Percentiles rank a stretch among this genome's conserved stretches.
Evolutionary conservation across 2,329 filamentous ascomycete species (phyloP).

Genomic region (Aspergillus caelatus): DNA sequence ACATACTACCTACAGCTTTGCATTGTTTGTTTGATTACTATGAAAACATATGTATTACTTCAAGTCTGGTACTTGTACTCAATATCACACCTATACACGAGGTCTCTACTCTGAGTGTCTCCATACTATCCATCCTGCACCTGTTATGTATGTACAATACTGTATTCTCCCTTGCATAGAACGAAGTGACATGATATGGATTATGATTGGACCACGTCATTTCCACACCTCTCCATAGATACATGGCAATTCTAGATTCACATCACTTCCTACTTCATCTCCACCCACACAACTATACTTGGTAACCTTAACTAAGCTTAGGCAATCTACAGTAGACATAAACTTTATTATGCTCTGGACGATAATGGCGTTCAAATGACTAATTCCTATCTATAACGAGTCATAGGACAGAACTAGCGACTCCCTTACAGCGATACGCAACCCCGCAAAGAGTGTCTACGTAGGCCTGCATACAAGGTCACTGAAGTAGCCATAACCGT

Average conservation of each 20-base stretch:
- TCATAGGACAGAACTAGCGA: neutral
- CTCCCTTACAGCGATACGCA: neutral
- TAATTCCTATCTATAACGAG: neutral
- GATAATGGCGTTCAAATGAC: neutral
- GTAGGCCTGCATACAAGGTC: neutral
- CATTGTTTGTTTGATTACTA: neutral
- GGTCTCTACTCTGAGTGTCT: neutral
- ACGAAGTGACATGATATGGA: neutral
- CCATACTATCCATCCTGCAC: neutral
- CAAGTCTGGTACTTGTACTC: neutral
- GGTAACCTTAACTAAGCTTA: no score
- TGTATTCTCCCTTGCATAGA: neutral
- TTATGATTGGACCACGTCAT: neutral
- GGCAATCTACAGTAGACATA: no score
- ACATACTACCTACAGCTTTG: neutral
- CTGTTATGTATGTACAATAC: neutral
- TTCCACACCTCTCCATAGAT: neutral
- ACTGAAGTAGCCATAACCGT: neutral
- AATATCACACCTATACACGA: neutral
- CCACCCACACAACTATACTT: no score
- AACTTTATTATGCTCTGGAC: neutral
- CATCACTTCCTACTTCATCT: no score
- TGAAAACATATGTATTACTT: neutral
- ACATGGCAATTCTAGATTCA: neutral
- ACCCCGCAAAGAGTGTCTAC: neutral